Evolutionary conservation across 1,284 basidiomycete genomes (phyloP).

Genomic region (Cutaneotrichosporon daszewskae): DNA sequence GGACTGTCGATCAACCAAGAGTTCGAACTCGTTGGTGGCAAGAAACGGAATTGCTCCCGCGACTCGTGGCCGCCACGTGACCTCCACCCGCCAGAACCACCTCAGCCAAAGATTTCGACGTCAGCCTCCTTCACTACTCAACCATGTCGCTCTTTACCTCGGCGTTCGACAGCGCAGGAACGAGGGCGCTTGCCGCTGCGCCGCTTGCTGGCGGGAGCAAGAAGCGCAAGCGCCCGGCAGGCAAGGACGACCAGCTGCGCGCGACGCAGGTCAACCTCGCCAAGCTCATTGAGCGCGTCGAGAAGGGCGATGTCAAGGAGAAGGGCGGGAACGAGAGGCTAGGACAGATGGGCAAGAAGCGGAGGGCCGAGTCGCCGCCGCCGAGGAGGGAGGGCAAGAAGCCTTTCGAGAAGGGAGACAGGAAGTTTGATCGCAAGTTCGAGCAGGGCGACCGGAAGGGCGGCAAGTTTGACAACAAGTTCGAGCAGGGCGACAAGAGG

Average conservation of each 20-base stretch:
- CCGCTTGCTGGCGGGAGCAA: background rate
- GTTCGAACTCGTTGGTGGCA: conserved; percentile 1
- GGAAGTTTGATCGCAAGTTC: background rate
- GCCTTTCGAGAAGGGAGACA: conserved; percentile 1
- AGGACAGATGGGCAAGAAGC: conserved; percentile 36
- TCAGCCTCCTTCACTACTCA: conserved; percentile 1
- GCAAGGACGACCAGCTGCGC: conserved; percentile 38
- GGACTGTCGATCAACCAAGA: background rate
- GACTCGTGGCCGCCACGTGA: too few species aligned
- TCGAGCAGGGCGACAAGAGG: background rate
- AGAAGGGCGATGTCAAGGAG: conserved; percentile 39
- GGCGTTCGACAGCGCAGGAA: conserved; percentile 28
- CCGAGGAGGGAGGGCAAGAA: conserved; percentile 6
- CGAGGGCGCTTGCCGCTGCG: conserved; percentile 7
- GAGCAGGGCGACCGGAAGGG: conserved; percentile 8
- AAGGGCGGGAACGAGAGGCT: conserved; percentile 19
- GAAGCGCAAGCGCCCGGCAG: conserved; percentile 61
- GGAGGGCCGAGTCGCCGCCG: too few species aligned
- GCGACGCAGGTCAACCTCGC: conserved; percentile 64
- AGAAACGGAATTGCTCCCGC: too few species aligned
- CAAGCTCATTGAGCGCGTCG: conserved; percentile 64
- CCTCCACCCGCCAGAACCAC: too few species aligned
- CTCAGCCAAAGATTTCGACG: conserved; percentile 7
- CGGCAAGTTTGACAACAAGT: background rate
- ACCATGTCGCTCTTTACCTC: conserved; percentile 42